Evolutionary conservation across 148 eudicot genomes (phyloP).

Genomic region (Rhododendron molle): DNA sequence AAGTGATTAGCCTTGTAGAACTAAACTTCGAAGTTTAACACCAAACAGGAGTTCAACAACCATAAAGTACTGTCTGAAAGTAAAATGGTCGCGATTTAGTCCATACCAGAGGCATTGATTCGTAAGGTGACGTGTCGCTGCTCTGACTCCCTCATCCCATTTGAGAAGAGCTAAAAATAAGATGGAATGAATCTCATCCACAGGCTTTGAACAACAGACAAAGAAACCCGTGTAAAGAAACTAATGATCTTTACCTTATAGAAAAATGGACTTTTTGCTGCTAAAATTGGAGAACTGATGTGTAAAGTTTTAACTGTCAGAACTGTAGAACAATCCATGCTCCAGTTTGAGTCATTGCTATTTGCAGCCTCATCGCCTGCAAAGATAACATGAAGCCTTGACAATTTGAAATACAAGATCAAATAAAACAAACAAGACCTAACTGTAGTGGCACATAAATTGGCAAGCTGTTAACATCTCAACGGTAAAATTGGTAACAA

Average conservation of each 20-base stretch:
- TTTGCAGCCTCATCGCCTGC: constrained; percentile 80
- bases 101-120: constrained; percentile 82
- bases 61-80: not conserved
- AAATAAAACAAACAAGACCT: not conserved
- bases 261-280: constrained; percentile 97
- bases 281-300: constrained; percentile 95
- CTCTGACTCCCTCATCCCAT: constrained; percentile 98
- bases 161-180: constrained; percentile 63
- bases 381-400: constrained; percentile 6
- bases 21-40: not conserved
- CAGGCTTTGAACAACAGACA: not conserved
- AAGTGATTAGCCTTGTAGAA: constrained; percentile 4
- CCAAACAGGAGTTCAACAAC: not conserved
- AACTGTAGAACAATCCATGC: constrained; percentile 69
- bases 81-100: constrained; percentile 4
- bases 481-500: not conserved
- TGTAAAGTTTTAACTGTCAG: constrained; percentile 73
- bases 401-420: not conserved
- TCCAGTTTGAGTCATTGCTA: constrained; percentile 77
- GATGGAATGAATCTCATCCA: constrained; percentile 4
- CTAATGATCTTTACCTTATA: constrained; percentile 51
- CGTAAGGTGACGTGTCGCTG: constrained; percentile 91
- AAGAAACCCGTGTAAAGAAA: constrained; percentile 3
- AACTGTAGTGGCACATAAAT: not conserved
- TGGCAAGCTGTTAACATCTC: not conserved